Base-by-base conservation (phyloP, 2,329 filamentous ascomycete species). In the Lecanicillium sp. region DNA sequence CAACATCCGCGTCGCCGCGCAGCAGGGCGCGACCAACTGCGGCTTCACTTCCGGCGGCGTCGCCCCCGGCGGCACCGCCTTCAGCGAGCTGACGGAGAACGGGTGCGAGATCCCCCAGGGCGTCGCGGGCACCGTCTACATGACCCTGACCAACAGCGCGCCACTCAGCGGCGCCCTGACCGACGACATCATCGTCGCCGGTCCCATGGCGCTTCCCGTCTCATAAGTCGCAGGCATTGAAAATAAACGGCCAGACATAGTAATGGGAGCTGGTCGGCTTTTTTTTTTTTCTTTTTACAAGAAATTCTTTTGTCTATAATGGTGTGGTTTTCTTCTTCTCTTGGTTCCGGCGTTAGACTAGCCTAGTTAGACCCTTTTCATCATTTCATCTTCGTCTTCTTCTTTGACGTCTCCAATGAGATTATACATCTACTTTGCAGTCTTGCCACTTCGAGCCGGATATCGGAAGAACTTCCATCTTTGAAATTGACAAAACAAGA, bases 181-280 rank as follows among this genome's bases (percentile, higher is more conserved):
- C 3, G 81, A 86, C 64, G 76, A 75, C 47, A 81, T 83, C 56
- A 80, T 81, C 40, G 68, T 87, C 54, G 83, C 84, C 56, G 84
- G 82, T 2, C 78, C 79, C 40, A 74, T 81, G 69, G 74, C 79
- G 44, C 66, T 83, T 63, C 67, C 71, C 41, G 62, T 79, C 39
- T 74, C 73, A 55, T 77, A 67, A 65, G n/a, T 48, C 50, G n/a
- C 33, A 27, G 39, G 4, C 45, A 47, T 8, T 44, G 51, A 29
- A 50, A 48, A n/a, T 8, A 41, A 36, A 36, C 11, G 33, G 15
- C 33, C 33, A 17, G 15, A n/a, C n/a, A n/a, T n/a, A 24, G 15
- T 39, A 21, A 19, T 39, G 20, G 9, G 17, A 37, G 11, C 8
- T 39, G 24, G 21, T 26, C n/a, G 11, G 38, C 6, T 39, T 9